Conservation (phyloP, 345 rosid genomes). For the Ceriops decandra region DNA sequence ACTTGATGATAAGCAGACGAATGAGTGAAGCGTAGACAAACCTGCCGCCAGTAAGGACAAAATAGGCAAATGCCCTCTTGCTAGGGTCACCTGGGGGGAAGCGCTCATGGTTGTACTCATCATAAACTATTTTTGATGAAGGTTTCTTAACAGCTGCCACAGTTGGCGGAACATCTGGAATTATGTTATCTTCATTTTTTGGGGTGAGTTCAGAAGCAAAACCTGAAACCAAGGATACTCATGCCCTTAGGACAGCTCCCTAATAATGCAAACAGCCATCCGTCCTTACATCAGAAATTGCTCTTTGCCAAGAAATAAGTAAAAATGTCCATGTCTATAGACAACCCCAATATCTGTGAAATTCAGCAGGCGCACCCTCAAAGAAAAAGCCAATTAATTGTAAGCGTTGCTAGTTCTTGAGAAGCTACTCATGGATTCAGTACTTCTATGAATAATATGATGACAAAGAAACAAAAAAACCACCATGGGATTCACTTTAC, state of each 20-base stretch:
- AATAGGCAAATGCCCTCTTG: constrained; percentile 93
- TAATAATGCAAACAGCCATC: background rate
- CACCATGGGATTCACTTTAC: too few species aligned
- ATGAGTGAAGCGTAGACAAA: constrained; percentile 77
- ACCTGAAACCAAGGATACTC: constrained; percentile 30
- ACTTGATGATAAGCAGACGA: constrained; percentile 78
- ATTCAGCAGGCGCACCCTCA: too few species aligned
- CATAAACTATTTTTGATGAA: constrained; percentile 70
- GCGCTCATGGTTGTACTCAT: constrained; percentile 78
- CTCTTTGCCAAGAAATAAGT: background rate
- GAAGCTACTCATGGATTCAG: too few species aligned
- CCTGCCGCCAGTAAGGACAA: constrained; percentile 85
- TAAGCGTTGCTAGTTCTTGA: too few species aligned
- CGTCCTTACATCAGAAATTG: background rate
- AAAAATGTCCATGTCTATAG: too few species aligned
- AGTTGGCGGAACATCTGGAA: constrained; percentile 52
- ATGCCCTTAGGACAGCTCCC: background rate
- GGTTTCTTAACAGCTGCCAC: constrained; percentile 77
- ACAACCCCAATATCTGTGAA: too few species aligned
- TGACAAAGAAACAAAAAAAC: too few species aligned
- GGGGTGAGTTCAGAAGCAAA: constrained; percentile 44
- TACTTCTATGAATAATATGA: too few species aligned
- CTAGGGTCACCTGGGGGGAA: constrained; percentile 90
- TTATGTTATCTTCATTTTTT: constrained; percentile 36
- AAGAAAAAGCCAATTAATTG: too few species aligned